phyloP scores from a whole-genome alignment of 2,329 filamentous ascomycete species.

The Alternaria infectoria region DNA sequence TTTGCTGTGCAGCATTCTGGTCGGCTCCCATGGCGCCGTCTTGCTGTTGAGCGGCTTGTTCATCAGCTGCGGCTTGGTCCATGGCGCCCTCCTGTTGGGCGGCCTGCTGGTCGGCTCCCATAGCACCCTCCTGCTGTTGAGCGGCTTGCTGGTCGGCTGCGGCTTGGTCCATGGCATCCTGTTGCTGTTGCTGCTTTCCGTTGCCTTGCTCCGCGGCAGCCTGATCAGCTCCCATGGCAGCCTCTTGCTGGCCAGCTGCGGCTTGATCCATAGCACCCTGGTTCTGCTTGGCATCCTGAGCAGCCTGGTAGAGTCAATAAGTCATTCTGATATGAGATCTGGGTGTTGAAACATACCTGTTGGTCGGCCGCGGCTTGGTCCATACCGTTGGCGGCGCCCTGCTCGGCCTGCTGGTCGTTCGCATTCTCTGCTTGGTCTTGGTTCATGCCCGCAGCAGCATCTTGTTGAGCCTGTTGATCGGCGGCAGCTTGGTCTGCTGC shows the following conservation, averaged over 20 bases:
- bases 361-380: slow-evolving; percentile 4
- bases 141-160: slow-evolving; percentile 7
- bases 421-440: background rate
- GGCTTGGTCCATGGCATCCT: background rate
- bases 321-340: background rate
- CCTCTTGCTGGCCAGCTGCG: slow-evolving; percentile 3
- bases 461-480: slow-evolving; percentile 1
- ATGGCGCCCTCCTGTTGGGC: background rate
- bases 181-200: background rate
- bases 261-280: background rate
- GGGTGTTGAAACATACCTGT: background rate
- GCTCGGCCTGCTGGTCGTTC: background rate
- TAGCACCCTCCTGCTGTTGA: background rate
- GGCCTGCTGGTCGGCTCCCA: background rate
- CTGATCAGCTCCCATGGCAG: background rate
- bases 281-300: background rate
- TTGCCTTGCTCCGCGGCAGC: slow-evolving; percentile 7
- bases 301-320: background rate
- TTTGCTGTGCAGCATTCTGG: background rate
- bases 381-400: background rate
- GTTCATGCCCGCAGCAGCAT: background rate
- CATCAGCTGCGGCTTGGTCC: slow-evolving; percentile 3
- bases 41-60: slow-evolving; percentile 5
- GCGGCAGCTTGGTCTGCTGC: slow-evolving; percentile 4
- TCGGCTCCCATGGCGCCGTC: background rate